These are phyloP conservation scores for Calonectria multiphialidica DNA, from an alignment of 2,329 filamentous ascomycete species.

Conservation along the genomic window DNA sequence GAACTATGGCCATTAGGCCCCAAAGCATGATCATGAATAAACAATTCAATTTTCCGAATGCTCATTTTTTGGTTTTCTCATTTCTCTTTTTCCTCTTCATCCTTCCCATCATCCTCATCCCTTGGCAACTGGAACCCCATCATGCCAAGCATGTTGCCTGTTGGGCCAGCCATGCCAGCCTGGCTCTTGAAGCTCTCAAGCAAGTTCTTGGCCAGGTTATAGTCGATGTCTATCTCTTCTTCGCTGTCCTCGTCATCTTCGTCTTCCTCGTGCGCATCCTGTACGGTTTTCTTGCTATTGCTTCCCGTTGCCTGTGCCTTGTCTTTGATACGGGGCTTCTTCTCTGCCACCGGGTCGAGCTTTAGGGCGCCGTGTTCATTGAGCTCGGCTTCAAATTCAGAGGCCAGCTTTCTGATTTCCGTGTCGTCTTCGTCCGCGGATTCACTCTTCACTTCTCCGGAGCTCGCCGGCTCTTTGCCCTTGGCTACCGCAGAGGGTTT, in stretches of 20 bases:
- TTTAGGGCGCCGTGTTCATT: slow-evolving; percentile 76
- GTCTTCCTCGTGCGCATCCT: slow-evolving; percentile 49
- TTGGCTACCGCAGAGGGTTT: slow-evolving; percentile 1
- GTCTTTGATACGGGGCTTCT: slow-evolving; percentile 45
- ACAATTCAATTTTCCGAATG: neutral
- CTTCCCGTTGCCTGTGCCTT: slow-evolving; percentile 38
- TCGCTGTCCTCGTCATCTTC: slow-evolving; percentile 63
- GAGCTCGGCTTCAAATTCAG: slow-evolving; percentile 80
- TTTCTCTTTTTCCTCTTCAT: slow-evolving; percentile 29
- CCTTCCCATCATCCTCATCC: slow-evolving; percentile 74
- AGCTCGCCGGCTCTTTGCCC: neutral
- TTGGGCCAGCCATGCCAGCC: slow-evolving; percentile 85
- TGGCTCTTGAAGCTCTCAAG: slow-evolving; percentile 94
- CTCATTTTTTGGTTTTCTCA: neutral
- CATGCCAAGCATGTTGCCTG: slow-evolving; percentile 86
- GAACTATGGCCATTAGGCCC: slow-evolving; percentile 1
- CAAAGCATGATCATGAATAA: slow-evolving; percentile 15
- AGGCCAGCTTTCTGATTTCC: slow-evolving; percentile 74
- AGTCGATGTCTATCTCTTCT: slow-evolving; percentile 81
- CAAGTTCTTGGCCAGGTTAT: slow-evolving; percentile 90
- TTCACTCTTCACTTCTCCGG: slow-evolving; percentile 39
- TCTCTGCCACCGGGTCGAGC: slow-evolving; percentile 55
- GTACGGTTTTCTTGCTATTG: slow-evolving; percentile 16
- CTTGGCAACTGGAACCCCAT: slow-evolving; percentile 87
- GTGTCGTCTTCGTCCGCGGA: slow-evolving; percentile 64